Evolutionary conservation across 805 yeast species (phyloP), one percentile per base, ranked within the genome.

Genomic region (Nakazawaea holstii): DNA sequence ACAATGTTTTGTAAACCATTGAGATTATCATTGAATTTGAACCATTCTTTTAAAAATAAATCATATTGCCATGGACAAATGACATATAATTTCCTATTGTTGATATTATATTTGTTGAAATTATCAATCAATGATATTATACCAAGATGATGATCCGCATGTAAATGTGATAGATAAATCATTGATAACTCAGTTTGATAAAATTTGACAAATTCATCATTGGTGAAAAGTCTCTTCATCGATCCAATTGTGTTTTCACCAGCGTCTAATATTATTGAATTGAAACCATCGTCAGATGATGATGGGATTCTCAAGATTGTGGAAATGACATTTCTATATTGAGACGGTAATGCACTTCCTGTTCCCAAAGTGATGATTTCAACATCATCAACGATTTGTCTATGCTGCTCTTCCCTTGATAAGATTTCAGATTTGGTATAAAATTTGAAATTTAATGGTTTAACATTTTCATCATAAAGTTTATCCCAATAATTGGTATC

Each of bases 91-190:
- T 62, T 67, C 33, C 57, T 59, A 14, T 57, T 48, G 4, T 65
- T 56, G 11, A 49, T 48, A 50, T 76, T 70, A 11, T 66, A 60
- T 30, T 64, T 59, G 49, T 76, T 70, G 95, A 97, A 91, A 53
- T 79, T 80, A 35, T 72, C 70, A 27, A 94, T 70, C 3, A 94
- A 62, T 5, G 88, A 76, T 8, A 85, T 67, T 5, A 87, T 71
- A 0, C 99, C 99, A 37, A 94, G 67, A 63, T 92, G 97, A 62
- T 94, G 99, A 61, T 94, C 99, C 0, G 98, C 99, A 65, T 94
- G 99, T 56, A 92, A 70, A 69, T 94, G 99, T 55, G 95, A 85
- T 46, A 94, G 68, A 57, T 79, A 87, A 17, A 92, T 68, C 46
- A 87, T 49, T 30, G 75, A 68, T 49, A 91, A 65, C 56, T 91